phyloP scores from a whole-genome alignment of 1,284 basidiomycete species.

The Microbotryum saponariae region DNA sequence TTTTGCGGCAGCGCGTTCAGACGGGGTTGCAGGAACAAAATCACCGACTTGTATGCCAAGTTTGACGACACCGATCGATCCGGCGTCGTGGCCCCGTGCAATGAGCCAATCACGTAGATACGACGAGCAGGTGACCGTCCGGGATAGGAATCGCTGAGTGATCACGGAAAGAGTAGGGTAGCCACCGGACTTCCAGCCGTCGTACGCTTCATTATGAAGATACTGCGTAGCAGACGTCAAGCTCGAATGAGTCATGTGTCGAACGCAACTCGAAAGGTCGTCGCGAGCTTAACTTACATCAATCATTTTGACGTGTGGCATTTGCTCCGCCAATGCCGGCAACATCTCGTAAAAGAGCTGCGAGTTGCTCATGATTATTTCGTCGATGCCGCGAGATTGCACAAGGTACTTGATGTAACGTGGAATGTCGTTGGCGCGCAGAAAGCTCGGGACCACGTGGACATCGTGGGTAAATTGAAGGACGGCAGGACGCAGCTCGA shows the following conservation, averaged over 20 bases:
- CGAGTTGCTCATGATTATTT: conserved; percentile 20
- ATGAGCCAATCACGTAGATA: conserved; percentile 25
- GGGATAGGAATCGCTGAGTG: conserved; percentile 21
- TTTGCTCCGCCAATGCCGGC: conserved; percentile 18
- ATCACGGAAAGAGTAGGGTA: conserved; percentile 21
- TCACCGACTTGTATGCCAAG: conserved; percentile 22
- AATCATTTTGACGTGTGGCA: conserved; percentile 20
- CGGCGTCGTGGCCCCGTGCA: conserved; percentile 14
- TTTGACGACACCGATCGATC: conserved; percentile 24
- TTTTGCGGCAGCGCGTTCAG: conserved; percentile 9
- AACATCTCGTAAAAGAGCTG: conserved; percentile 27
- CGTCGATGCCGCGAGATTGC: conserved; percentile 5
- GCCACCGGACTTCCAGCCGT: conserved; percentile 23
- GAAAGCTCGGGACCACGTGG: conserved; percentile 21
- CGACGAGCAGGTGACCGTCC: conserved; percentile 25
- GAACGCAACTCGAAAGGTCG: neutral
- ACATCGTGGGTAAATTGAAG: conserved; percentile 28
- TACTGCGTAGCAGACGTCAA: conserved; percentile 6
- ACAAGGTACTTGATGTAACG: conserved; percentile 27
- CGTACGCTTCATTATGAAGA: conserved; percentile 25
- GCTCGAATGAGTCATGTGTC: neutral
- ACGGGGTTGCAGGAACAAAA: conserved; percentile 6
- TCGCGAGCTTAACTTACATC: conserved; percentile 10
- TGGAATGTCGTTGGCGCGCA: conserved; percentile 18
- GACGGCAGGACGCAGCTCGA: conserved; percentile 20